A percentile compares a stretch with the other conserved stretches of the same genome.
Evolutionary conservation across 2,329 filamentous ascomycete genomes (phyloP).

Genomic region (Phaeosphaeriaceae sp.): DNA sequence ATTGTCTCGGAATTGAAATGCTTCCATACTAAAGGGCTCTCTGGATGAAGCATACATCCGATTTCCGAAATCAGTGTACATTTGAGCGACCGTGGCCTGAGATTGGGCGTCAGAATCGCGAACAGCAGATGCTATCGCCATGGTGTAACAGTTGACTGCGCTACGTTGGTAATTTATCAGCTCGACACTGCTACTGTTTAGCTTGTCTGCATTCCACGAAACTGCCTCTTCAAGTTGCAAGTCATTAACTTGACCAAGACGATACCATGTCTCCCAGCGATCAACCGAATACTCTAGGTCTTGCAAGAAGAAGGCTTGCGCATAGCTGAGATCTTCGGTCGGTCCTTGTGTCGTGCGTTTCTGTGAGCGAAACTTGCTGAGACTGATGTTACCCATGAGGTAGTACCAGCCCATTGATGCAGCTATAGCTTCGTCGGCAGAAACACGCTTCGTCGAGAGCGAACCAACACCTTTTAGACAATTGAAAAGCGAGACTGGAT

Average conservation of each 20-base stretch:
- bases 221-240: constrained; percentile 86
- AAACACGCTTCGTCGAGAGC: constrained; percentile 54
- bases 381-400: constrained; percentile 82
- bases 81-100: constrained; percentile 64
- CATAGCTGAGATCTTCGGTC: constrained; percentile 83
- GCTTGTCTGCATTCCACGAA: constrained; percentile 87
- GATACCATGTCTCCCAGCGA: constrained; percentile 90
- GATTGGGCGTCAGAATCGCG: constrained; percentile 64
- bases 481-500: constrained; percentile 78
- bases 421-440: constrained; percentile 69
- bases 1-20: constrained; percentile 65
- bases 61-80: constrained; percentile 72
- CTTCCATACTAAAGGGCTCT: constrained; percentile 71
- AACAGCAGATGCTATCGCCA: constrained; percentile 69
- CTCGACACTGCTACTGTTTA: constrained; percentile 81
- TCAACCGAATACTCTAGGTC: constrained; percentile 83
- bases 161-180: constrained; percentile 77
- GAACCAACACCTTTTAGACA: constrained; percentile 77
- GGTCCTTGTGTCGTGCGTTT: constrained; percentile 79
- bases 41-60: constrained; percentile 72
- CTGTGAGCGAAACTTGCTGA: constrained; percentile 83
- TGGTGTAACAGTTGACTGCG: constrained; percentile 79
- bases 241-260: constrained; percentile 85
- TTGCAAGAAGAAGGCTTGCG: constrained; percentile 77
- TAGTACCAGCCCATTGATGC: constrained; percentile 92